Evolutionary conservation across 169 alveolate genomes (phyloP).

Genomic region (Eimeria necatrix): DNA sequence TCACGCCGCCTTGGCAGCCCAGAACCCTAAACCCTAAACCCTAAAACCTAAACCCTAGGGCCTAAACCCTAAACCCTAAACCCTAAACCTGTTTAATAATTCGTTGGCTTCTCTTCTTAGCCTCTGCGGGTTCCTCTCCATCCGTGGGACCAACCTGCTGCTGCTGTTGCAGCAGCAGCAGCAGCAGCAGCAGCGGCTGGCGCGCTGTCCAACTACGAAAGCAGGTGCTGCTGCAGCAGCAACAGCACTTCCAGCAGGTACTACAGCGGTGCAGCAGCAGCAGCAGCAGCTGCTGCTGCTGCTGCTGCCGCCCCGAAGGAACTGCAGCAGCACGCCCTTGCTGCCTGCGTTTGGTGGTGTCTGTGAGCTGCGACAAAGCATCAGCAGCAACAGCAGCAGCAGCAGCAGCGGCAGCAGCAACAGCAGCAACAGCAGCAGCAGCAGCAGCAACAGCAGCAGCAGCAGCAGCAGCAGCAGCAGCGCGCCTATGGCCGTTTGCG

Average conservation of each 20-base stretch:
- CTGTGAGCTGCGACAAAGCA: too few relatives aligned
- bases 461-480: too few relatives aligned
- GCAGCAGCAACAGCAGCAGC: too few relatives aligned
- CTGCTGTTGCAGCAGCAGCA: slow-evolving; percentile 55
- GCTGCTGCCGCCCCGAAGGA: neutral
- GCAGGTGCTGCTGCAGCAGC: neutral
- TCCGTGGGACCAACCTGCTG: neutral
- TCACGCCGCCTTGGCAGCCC: slow-evolving; percentile 21
- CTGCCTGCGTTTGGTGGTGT: neutral
- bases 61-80: slow-evolving; percentile 26
- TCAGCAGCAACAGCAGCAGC: too few relatives aligned
- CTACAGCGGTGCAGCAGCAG: slow-evolving; percentile 30
- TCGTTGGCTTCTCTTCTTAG: neutral
- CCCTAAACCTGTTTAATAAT: neutral
- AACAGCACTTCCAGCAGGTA: neutral
- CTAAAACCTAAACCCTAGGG: too few relatives aligned
- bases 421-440: too few relatives aligned
- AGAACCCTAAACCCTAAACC: neutral
- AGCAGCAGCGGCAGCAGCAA: too few relatives aligned
- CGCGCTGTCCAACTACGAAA: neutral
- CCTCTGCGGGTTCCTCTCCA: too few relatives aligned
- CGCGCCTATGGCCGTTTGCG: slow-evolving; percentile 4
- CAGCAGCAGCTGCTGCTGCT: neutral
- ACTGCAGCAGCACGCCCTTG: neutral
- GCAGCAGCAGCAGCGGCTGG: slow-evolving; percentile 16